Evolutionary conservation across 768 basidiomycete genomes (phyloP).

Genomic region (Hypsizygus marmoreus): DNA sequence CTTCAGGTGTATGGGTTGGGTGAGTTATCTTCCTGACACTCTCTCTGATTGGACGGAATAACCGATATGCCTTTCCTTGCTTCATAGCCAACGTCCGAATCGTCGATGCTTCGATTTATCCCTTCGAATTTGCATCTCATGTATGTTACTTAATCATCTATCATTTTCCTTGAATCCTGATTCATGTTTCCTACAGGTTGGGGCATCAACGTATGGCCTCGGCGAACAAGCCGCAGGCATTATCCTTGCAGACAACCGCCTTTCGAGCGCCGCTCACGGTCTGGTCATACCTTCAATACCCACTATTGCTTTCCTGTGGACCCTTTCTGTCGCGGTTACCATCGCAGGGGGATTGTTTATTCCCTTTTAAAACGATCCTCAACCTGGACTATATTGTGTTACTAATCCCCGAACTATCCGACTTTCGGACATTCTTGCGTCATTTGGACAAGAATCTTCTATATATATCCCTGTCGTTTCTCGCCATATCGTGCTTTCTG

Average conservation of each 20-base stretch:
- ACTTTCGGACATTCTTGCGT: too few species aligned
- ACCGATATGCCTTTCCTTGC: not conserved
- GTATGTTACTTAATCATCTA: conserved; percentile 13
- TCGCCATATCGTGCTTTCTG: too few species aligned
- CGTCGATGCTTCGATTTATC: conserved; percentile 22
- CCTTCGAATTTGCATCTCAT: conserved; percentile 23
- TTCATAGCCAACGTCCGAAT: conserved; percentile 51
- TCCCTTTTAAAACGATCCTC: too few species aligned
- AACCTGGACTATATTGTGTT: too few species aligned
- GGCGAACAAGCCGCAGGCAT: conserved; percentile 44
- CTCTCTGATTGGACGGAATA: not conserved
- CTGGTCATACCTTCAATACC: not conserved
- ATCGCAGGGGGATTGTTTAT: conserved; percentile 3
- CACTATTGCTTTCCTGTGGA: not conserved
- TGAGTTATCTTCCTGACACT: conserved; percentile 14
- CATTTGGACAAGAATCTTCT: too few species aligned
- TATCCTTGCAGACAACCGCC: conserved; percentile 25
- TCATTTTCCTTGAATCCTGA: not conserved
- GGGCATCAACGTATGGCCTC: conserved; percentile 22
- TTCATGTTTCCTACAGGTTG: conserved; percentile 12
- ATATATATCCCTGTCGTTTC: too few species aligned
- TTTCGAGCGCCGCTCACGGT: conserved; percentile 1
- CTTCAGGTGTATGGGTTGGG: conserved; percentile 56
- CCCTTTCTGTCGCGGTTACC: conserved; percentile 5
- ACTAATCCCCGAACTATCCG: too few species aligned